Percentiles rank a stretch among this genome's conserved stretches.
These are phyloP conservation scores for Claviceps cyperi DNA, from an alignment of 2,329 filamentous ascomycete genomes.

Conservation along the genomic window DNA sequence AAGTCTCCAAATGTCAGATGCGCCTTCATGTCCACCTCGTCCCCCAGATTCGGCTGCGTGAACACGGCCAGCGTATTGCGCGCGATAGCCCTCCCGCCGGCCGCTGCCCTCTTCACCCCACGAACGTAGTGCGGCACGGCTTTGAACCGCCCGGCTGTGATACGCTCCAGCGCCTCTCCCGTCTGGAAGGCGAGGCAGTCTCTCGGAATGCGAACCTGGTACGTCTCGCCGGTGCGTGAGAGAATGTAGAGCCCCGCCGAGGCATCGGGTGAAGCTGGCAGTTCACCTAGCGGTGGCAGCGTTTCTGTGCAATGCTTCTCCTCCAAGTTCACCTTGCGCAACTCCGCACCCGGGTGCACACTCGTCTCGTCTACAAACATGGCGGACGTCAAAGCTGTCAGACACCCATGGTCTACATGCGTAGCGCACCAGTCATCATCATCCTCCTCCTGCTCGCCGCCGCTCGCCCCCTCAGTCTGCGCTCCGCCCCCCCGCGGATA, in stretches of 20 bases:
- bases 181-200: constrained; percentile 95
- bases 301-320: constrained; percentile 7
- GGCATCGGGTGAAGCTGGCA: constrained; percentile 64
- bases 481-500: constrained; percentile 45
- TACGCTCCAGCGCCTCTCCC: constrained; percentile 77
- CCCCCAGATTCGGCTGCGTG: constrained; percentile 84
- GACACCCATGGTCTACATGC: constrained; percentile 80
- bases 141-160: constrained; percentile 81
- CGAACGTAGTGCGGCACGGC: constrained; percentile 93
- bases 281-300: constrained; percentile 48
- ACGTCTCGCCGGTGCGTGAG: constrained; percentile 63
- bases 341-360: neutral
- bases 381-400: constrained; percentile 85
- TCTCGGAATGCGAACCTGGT: constrained; percentile 84
- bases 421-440: constrained; percentile 93
- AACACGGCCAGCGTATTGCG: constrained; percentile 91
- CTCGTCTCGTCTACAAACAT: constrained; percentile 80
- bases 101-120: constrained; percentile 45
- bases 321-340: neutral
- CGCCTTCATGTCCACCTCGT: constrained; percentile 56
- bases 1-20: constrained; percentile 63
- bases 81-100: constrained; percentile 41
- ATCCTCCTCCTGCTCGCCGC: constrained; percentile 17
- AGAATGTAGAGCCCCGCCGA: constrained; percentile 86
- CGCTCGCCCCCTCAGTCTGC: neutral